A percentile compares a stretch with the other conserved stretches of the same genome.
Evolutionary conservation across 2,329 filamentous ascomycete genomes (phyloP).

Genomic region (Aureobasidium musti): DNA sequence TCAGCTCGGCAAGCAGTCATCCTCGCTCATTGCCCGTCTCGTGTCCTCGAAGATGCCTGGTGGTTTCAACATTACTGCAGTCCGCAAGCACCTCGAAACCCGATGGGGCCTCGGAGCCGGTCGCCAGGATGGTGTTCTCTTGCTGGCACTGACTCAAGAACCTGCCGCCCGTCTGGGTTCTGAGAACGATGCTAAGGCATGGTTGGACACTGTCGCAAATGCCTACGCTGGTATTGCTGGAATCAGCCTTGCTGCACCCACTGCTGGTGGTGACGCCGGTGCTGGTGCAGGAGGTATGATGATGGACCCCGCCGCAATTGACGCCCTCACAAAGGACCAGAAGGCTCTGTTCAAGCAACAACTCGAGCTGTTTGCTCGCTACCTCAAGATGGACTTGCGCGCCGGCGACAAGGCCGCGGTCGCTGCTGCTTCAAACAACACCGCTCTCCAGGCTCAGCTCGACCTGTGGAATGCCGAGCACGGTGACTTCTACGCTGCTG

Average conservation of each 20-base stretch:
- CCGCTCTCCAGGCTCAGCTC: slow-evolving; percentile 85
- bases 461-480: slow-evolving; percentile 96
- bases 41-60: slow-evolving; percentile 99
- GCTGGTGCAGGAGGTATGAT: slow-evolving; percentile 86
- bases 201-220: slow-evolving; percentile 82
- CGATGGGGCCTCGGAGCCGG: slow-evolving; percentile 86
- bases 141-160: slow-evolving; percentile 91
- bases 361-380: slow-evolving; percentile 89
- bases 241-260: slow-evolving; percentile 75
- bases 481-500: slow-evolving; percentile 91
- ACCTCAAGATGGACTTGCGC: slow-evolving; percentile 94
- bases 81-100: slow-evolving; percentile 92
- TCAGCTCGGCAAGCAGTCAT: slow-evolving; percentile 94
- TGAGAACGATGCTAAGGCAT: slow-evolving; percentile 87
- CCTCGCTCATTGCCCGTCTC: slow-evolving; percentile 86
- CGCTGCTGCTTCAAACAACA: slow-evolving; percentile 78
- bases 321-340: slow-evolving; percentile 96
- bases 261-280: slow-evolving; percentile 69
- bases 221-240: slow-evolving; percentile 86
- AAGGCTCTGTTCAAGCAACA: slow-evolving; percentile 97
- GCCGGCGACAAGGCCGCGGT: slow-evolving; percentile 95
- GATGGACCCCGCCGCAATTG: slow-evolving; percentile 98
- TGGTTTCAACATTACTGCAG: slow-evolving; percentile 97
- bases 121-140: slow-evolving; percentile 84
- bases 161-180: slow-evolving; percentile 83